Evolutionary conservation across 805 yeast species (phyloP), one percentile per base, ranked within the genome.

Genomic region (Barnettozyma vustinii): DNA sequence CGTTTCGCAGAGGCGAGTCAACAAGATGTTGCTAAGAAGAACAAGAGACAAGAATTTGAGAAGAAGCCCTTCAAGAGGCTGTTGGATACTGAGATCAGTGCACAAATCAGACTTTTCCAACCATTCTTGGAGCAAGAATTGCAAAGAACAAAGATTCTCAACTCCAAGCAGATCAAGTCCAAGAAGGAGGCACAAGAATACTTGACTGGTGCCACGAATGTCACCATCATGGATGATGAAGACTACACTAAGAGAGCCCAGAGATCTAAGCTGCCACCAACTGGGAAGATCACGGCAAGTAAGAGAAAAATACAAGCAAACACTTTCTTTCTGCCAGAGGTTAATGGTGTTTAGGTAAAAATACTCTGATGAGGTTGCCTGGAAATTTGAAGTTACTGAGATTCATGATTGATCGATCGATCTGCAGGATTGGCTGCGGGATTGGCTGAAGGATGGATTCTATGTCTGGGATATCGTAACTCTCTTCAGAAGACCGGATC

Each of bases 251-350:
- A 83, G 49, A 89, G 87, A 59, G 87, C 82, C 56, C 75, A 91
- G 49, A 58, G 62, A 15, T 84, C 96, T 1, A 83, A 90, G 59
- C 70, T 94, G 45, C 96, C 97, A 12, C 96, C 97, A 7, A 86
- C 88, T 27, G 97, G 97, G 35, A 89, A 85, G 65, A 86, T 91
- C 35, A 67, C 85, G 5, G 76, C 79, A 1, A 67, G 79, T 6
- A 89, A 88, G 67, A 88, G 83, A 69, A 84, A 79, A 57, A 60
- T 76, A 12, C 66, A 80, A 5, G 70, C 77, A 0, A 72, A 65
- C 40, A 73, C 85, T 0, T 85, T 77, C 58, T 76, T 84, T 55
- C 61, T 84, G 12, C 69, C 71, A 15, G 76, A 73, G 42, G n/a
- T 33, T 9, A 33, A 39, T 27, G 27, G 33, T 18, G 6, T 37